These are phyloP conservation scores for Lodderomyces orthopsilosis DNA, from an alignment of 1,139 yeast species.

Conservation along the genomic window DNA sequence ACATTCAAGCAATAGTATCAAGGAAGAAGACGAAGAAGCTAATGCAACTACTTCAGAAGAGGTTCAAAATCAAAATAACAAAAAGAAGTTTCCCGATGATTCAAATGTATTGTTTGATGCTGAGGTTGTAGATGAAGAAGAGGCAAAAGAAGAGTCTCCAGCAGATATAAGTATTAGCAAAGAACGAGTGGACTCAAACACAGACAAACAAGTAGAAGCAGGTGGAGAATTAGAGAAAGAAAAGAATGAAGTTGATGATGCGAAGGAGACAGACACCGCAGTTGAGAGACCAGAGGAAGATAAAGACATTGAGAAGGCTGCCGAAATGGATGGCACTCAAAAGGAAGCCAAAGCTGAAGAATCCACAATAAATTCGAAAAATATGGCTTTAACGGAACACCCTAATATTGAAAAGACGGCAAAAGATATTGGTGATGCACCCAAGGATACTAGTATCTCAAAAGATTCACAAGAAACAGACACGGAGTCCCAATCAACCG, in stretches of 20 bases:
- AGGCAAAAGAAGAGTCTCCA: slow-evolving; percentile 1
- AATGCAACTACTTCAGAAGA: background rate
- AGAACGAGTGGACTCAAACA: background rate
- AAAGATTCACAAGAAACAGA: too few species aligned
- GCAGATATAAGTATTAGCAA: background rate
- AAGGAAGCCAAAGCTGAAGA: too few species aligned
- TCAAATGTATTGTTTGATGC: slow-evolving; percentile 7
- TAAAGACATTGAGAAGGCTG: too few species aligned
- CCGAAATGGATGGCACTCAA: too few species aligned
- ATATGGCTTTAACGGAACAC: too few species aligned
- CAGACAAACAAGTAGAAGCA: background rate
- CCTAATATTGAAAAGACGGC: too few species aligned
- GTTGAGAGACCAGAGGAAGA: too few species aligned
- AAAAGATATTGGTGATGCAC: too few species aligned
- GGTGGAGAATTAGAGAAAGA: slow-evolving; percentile 3
- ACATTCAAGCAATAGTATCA: background rate
- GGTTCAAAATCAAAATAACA: background rate
- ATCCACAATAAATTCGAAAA: too few species aligned
- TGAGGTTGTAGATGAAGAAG: slow-evolving; percentile 6
- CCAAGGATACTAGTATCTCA: too few species aligned
- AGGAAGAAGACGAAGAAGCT: background rate
- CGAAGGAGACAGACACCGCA: background rate
- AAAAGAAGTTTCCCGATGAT: background rate
- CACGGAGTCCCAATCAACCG: too few species aligned
- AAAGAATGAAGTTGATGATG: background rate